Base-by-base conservation (phyloP, 2,329 filamentous ascomycete species). In the Trichoderma harzianum region DNA sequence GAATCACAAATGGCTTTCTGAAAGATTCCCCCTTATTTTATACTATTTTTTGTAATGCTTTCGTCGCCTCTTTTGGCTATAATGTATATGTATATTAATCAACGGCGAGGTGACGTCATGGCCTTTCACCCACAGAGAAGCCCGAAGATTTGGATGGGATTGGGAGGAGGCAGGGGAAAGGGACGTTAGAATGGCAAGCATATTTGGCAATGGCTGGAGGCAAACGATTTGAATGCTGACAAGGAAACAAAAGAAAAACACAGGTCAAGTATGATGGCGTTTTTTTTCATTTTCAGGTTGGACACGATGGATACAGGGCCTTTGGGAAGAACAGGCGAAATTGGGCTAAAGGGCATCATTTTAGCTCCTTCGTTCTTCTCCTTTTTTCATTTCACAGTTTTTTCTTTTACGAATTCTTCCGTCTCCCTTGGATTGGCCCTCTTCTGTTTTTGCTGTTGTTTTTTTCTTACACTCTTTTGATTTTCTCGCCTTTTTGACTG, bases 51-150 rank as follows among this genome's bases (percentile, higher is more conserved):
- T 65, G 36, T 55, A 65, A 61, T 70, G 43, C 53, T 53, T 65
- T 57, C 55, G 26, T 61, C n/a, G 47, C 62, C 63, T 58, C 39
- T 63, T 67, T 61, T 72, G 71, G 65, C 67, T 30, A 72, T 75
- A 76, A 75, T 76, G 74, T 75, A 73, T 74, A 73, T 74, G 74
- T 74, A 72, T 74, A 71, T 71, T 73, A 69, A 47, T 72, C 47
- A 53, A 69, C 57, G 39, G 39, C 28, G 57, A 62, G 66, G 57
- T 69, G 57, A 36, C 34, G 16, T 64, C 58, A 47, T 47, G 64
- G 39, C 66, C 57, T 39, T 69, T 21, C 39, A 62, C 57, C 66
- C 66, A 10, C 36, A 39, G 21, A 67, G 39, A 69, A 62, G 39
- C 43, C 57, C n/a, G 66, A 28, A 36, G 21, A 32, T 60, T 69